Percentiles rank a stretch among this genome's conserved stretches.
Evolutionary conservation across 208 protist species (phyloP).

Genomic region (Kentomonas sorsogonicus): DNA sequence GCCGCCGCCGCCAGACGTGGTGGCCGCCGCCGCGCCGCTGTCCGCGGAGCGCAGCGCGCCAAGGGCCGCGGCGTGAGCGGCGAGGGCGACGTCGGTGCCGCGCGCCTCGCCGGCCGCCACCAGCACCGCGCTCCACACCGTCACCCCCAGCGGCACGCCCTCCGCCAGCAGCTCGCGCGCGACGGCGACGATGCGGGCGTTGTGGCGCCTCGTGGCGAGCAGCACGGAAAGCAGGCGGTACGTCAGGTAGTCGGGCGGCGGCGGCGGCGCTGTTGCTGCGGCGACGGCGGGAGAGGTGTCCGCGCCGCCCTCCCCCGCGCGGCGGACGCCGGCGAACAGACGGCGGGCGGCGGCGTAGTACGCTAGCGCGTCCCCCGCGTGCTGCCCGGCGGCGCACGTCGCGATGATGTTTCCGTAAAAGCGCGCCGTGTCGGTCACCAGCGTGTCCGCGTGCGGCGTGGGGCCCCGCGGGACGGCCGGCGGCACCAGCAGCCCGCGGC

Average conservation of each 20-base stretch:
- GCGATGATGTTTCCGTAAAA: neutral
- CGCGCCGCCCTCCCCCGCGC: neutral
- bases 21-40: conserved; percentile 1
- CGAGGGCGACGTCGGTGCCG: conserved; percentile 52
- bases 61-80: conserved; percentile 27
- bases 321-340: neutral
- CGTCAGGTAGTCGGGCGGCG: too few species aligned
- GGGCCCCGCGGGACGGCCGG: neutral
- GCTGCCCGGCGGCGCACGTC: neutral
- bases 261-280: too few species aligned
- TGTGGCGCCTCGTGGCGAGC: conserved; percentile 40
- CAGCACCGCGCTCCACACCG: conserved; percentile 65
- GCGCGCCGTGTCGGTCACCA: neutral
- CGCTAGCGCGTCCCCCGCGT: neutral
- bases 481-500: neutral
- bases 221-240: conserved; percentile 59
- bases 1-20: neutral
- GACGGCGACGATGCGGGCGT: conserved; percentile 35
- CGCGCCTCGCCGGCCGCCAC: conserved; percentile 54
- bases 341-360: conserved; percentile 4
- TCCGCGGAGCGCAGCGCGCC: conserved; percentile 10
- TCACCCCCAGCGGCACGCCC: conserved; percentile 21
- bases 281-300: too few species aligned
- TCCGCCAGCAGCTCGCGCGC: conserved; percentile 36
- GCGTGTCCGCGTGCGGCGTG: neutral